Percentiles rank a stretch among this genome's conserved stretches.
These are phyloP conservation scores for Apiospora koreana DNA, from an alignment of 2,329 filamentous ascomycete species.

Conservation along the genomic window DNA sequence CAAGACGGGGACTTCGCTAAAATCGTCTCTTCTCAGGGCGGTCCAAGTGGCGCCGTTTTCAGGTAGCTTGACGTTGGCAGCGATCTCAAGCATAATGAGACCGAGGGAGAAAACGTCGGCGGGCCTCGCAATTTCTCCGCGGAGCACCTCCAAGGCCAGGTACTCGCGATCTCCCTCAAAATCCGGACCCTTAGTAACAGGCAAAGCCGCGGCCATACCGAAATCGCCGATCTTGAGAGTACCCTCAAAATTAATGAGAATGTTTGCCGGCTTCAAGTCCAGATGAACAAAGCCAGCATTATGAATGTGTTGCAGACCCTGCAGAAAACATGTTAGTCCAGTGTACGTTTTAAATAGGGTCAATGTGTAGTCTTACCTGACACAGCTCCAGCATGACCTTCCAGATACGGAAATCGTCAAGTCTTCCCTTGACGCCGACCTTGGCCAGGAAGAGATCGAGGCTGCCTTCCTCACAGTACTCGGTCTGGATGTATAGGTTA, in stretches of 20 bases:
- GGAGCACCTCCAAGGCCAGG: slow-evolving; percentile 89
- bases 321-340: slow-evolving; percentile 20
- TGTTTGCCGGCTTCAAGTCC: slow-evolving; percentile 82
- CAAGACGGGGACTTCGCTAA: slow-evolving; percentile 84
- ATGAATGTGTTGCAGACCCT: slow-evolving; percentile 91
- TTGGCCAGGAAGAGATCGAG: slow-evolving; percentile 83
- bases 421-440: slow-evolving; percentile 77
- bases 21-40: slow-evolving; percentile 83
- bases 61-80: slow-evolving; percentile 88
- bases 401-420: slow-evolving; percentile 98
- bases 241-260: slow-evolving; percentile 80
- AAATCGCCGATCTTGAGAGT: slow-evolving; percentile 86
- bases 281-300: slow-evolving; percentile 83
- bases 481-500: slow-evolving; percentile 94
- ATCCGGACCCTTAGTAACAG: slow-evolving; percentile 74
- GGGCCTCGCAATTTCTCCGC: slow-evolving; percentile 83
- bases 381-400: slow-evolving; percentile 90
- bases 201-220: slow-evolving; percentile 78
- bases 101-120: slow-evolving; percentile 94
- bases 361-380: slow-evolving; percentile 59
- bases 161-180: slow-evolving; percentile 96
- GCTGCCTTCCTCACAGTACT: slow-evolving; percentile 94
- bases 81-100: slow-evolving; percentile 91
- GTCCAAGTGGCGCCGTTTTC: slow-evolving; percentile 93
- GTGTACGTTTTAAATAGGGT: neutral